Percentiles rank a stretch among this genome's conserved stretches.
These are phyloP conservation scores for Combretum micranthum DNA, from an alignment of 345 rosid genomes.

Conservation along the genomic window DNA sequence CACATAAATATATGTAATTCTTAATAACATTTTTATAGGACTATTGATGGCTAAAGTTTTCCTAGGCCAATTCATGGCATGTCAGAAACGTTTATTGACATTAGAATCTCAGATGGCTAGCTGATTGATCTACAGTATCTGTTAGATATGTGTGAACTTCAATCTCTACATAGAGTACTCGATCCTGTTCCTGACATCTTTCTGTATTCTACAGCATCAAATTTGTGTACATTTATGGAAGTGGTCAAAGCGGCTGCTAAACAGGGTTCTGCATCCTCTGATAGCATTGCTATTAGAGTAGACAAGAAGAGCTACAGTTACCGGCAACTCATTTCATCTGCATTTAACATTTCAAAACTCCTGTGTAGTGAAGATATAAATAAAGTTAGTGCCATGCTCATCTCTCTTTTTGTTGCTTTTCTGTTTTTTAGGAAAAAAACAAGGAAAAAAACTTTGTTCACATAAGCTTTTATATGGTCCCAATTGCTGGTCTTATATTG, in stretches of 20 bases:
- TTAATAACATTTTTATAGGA: too few species aligned
- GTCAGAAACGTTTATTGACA: too few species aligned
- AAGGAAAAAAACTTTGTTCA: too few species aligned
- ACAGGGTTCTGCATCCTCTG: constrained; percentile 45
- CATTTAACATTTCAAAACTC: constrained; percentile 42
- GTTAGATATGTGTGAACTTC: background rate
- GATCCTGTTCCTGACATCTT: constrained; percentile 3
- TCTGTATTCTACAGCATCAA: constrained; percentile 28
- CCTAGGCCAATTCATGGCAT: too few species aligned
- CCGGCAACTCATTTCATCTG: constrained; percentile 63
- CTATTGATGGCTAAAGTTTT: too few species aligned
- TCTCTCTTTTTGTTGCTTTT: background rate
- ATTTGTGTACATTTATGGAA: constrained; percentile 60
- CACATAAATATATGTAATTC: too few species aligned
- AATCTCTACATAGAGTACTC: background rate
- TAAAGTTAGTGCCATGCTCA: constrained; percentile 41
- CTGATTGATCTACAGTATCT: background rate
- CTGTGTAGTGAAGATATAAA: constrained; percentile 31
- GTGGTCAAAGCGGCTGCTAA: constrained; percentile 56
- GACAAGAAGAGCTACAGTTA: constrained; percentile 71
- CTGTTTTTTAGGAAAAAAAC: background rate
- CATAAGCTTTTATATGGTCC: too few species aligned
- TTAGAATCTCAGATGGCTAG: too few species aligned
- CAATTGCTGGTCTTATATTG: too few species aligned
- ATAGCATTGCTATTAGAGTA: constrained; percentile 64